Evolutionary conservation across 73 alveolate species (phyloP).

Genomic region (Paramecium primaurelia): DNA sequence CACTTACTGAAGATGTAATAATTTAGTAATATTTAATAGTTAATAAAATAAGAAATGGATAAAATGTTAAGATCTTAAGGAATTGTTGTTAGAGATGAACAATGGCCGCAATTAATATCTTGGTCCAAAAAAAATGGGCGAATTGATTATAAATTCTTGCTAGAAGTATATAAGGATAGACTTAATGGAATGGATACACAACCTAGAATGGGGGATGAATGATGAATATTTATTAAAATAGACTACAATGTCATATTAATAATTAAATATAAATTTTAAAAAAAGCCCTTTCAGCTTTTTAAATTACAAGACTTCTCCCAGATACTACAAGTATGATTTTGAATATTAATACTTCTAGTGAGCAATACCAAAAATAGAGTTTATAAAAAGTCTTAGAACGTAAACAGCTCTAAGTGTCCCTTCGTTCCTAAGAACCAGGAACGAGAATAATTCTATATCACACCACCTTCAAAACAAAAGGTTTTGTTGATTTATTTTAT

Average conservation of each 20-base stretch:
- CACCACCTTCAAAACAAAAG: background rate
- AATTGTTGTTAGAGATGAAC: slow-evolving; percentile 61
- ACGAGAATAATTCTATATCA: background rate
- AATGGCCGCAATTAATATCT: slow-evolving; percentile 64
- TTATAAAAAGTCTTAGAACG: background rate
- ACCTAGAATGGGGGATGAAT: slow-evolving; percentile 47
- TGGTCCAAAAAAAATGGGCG: slow-evolving; percentile 69
- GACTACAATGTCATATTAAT: background rate
- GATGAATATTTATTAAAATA: background rate
- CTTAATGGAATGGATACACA: slow-evolving; percentile 55
- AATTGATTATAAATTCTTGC: slow-evolving; percentile 72
- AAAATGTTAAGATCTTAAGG: slow-evolving; percentile 55
- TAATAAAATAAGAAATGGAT: slow-evolving; percentile 40
- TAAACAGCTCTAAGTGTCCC: background rate
- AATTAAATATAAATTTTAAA: slow-evolving; percentile 2
- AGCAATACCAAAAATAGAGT: background rate
- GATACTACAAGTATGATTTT: background rate
- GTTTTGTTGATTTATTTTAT: background rate
- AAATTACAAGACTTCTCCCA: background rate
- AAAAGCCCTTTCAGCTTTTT: slow-evolving; percentile 45
- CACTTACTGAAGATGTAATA: slow-evolving; percentile 61
- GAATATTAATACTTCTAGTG: background rate
- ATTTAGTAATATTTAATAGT: background rate
- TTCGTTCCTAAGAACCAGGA: background rate
- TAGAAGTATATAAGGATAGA: slow-evolving; percentile 79